phyloP scores from a whole-genome alignment of 495 filamentous ascomycete genomes.

The Aspergillus sclerotiicarbonarius region DNA sequence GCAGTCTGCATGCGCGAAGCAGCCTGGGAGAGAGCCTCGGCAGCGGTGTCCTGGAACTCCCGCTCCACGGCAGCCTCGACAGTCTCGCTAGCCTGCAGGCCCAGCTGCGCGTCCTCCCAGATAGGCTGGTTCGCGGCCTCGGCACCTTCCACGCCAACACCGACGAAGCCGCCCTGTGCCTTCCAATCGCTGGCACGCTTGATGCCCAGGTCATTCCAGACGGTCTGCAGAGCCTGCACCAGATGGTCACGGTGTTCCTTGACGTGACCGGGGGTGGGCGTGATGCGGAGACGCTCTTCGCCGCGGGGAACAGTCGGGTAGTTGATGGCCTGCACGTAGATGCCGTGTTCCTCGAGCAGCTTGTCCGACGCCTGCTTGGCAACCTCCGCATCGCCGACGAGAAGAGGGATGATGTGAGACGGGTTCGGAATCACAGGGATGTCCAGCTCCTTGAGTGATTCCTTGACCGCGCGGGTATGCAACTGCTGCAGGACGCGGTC shows the following conservation, averaged over 20 bases:
- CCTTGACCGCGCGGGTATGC: conserved; percentile 90
- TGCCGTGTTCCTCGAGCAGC: conserved; percentile 79
- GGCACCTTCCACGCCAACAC: conserved; percentile 71
- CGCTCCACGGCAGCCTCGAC: conserved; percentile 40
- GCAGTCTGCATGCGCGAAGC: conserved; percentile 31
- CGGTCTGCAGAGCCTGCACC: conserved; percentile 77
- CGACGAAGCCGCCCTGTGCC: conserved; percentile 87
- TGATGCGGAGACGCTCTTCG: conserved; percentile 92
- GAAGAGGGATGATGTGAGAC: conserved; percentile 88
- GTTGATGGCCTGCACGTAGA: conserved; percentile 99
- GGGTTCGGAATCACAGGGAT: conserved; percentile 99
- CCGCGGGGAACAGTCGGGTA: conserved; percentile 97
- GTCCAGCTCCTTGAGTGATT: conserved; percentile 66
- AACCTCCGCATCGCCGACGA: conserved; percentile 93
- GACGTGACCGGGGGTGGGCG: conserved; percentile 89
- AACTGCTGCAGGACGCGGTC: conserved; percentile 91
- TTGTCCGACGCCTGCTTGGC: conserved; percentile 88
- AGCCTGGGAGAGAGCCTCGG: conserved; percentile 6
- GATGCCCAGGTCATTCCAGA: conserved; percentile 84
- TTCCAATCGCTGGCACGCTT: conserved; percentile 91
- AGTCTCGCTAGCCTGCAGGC: conserved; percentile 50
- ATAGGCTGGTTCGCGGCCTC: conserved; percentile 62
- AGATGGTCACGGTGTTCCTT: conserved; percentile 79
- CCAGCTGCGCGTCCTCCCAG: conserved; percentile 87
- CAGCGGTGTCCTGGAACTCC: conserved; percentile 31